Evolutionary conservation across 306 rosid genomes (phyloP).

Genomic region (Psophocarpus tetragonolobus): DNA sequence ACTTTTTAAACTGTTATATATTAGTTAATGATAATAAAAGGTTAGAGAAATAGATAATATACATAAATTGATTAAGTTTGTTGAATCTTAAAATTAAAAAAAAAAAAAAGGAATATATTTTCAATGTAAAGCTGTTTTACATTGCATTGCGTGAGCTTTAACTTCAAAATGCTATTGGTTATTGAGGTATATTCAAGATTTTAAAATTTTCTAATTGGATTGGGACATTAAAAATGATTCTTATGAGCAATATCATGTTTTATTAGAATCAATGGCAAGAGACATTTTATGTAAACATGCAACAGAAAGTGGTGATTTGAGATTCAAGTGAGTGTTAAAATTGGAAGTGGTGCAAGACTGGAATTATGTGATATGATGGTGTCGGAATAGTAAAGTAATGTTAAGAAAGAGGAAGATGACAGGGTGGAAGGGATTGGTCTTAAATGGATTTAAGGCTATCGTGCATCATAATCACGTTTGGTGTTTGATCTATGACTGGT

Average conservation of each 20-base stretch:
- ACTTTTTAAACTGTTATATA: neutral
- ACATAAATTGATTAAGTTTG: too few species aligned
- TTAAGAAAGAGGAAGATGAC: neutral
- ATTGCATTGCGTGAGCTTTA: too few species aligned
- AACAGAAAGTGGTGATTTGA: neutral
- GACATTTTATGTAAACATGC: neutral
- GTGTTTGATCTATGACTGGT: neutral
- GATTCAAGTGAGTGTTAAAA: neutral
- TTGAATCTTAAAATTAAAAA: too few species aligned
- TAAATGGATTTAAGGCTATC: neutral
- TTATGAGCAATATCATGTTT: neutral
- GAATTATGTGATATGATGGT: neutral
- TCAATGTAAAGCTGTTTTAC: too few species aligned
- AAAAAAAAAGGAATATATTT: too few species aligned
- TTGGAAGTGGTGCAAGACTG: neutral
- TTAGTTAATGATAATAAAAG: neutral
- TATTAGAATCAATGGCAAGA: neutral
- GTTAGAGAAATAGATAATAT: too few species aligned
- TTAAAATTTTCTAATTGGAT: neutral
- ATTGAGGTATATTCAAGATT: neutral
- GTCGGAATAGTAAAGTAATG: neutral
- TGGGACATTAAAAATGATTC: neutral
- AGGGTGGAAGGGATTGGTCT: neutral
- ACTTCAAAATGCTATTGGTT: too few species aligned
- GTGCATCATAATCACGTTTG: neutral